Percentiles rank a stretch among this genome's conserved stretches.
phyloP scores from a whole-genome alignment of 2,329 filamentous ascomycete species.

The Cryphonectria carpinicola region DNA sequence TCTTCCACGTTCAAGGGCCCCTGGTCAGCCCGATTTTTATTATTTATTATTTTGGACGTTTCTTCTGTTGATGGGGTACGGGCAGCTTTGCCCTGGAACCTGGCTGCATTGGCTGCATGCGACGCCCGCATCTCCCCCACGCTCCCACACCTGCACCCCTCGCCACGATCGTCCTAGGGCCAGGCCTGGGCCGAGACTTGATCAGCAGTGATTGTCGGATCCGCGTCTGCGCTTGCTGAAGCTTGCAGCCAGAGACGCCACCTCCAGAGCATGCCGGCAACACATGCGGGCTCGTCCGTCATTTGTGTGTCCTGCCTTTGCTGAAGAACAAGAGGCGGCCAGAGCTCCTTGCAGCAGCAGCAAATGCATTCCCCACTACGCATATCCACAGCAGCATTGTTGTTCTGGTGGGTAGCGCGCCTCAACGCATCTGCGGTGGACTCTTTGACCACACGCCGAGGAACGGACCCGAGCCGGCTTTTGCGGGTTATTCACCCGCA shows the following conservation, averaged over 20 bases:
- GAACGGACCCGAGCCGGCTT: slow-evolving; percentile 6
- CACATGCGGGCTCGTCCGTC: slow-evolving; percentile 25
- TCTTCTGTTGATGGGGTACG: not conserved
- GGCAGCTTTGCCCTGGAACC: not conserved
- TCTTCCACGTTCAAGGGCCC: not conserved
- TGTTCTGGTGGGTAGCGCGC: slow-evolving; percentile 16
- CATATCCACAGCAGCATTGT: slow-evolving; percentile 3
- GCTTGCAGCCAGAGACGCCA: not conserved
- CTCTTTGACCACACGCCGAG: not conserved
- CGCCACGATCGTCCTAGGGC: not conserved
- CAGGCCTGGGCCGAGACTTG: slow-evolving; percentile 1
- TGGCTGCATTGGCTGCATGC: not conserved
- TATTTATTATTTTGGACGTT: too few relatives aligned
- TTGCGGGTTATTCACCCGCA: slow-evolving; percentile 13
- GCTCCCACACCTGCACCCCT: slow-evolving; percentile 10
- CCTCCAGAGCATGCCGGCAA: slow-evolving; percentile 22
- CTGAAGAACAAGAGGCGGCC: slow-evolving; percentile 25
- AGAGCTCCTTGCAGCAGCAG: slow-evolving; percentile 28
- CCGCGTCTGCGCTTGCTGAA: slow-evolving; percentile 15
- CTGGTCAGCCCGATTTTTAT: not conserved
- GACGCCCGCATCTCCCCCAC: slow-evolving; percentile 10
- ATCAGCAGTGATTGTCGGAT: slow-evolving; percentile 8
- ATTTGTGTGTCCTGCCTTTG: slow-evolving; percentile 21
- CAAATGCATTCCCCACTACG: slow-evolving; percentile 5
- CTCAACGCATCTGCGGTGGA: not conserved